Conservation (phyloP, 2,329 filamentous ascomycete species). For the Aspergillus pseudoviridinutans region DNA sequence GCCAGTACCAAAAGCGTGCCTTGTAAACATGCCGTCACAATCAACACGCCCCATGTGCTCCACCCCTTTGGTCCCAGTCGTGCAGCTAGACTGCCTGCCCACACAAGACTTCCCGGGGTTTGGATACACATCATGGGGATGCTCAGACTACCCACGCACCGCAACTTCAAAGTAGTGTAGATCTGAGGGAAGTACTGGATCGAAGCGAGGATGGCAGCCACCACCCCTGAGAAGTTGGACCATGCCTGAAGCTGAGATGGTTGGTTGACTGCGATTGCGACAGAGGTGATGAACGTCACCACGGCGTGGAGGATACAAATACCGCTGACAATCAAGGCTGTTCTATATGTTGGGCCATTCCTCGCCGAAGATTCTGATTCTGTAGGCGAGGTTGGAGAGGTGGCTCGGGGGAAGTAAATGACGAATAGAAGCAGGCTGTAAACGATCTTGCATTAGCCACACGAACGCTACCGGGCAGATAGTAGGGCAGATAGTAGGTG, state of each 20-base stretch:
- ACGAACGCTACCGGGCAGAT: neutral
- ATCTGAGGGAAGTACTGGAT: conserved; percentile 96
- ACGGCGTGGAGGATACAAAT: conserved; percentile 73
- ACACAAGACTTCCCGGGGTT: conserved; percentile 86
- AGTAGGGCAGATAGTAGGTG: neutral
- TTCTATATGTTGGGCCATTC: conserved; percentile 66
- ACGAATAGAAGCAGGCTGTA: conserved; percentile 84
- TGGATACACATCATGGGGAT: conserved; percentile 99
- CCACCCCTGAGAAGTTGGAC: conserved; percentile 81
- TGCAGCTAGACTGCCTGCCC: conserved; percentile 76
- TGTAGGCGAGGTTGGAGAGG: conserved; percentile 46
- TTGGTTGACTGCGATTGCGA: conserved; percentile 61
- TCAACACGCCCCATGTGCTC: conserved; percentile 92
- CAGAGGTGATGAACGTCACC: conserved; percentile 60
- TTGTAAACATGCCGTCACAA: conserved; percentile 82
- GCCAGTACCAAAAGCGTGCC: conserved; percentile 76
- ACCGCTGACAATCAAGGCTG: conserved; percentile 70
- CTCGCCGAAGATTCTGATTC: conserved; percentile 31
- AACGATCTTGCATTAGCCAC: conserved; percentile 1
- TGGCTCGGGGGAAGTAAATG: conserved; percentile 76
- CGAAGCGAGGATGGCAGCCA: conserved; percentile 71
- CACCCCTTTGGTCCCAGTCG: conserved; percentile 78
- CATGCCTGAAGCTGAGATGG: conserved; percentile 66
- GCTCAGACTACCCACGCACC: conserved; percentile 84
- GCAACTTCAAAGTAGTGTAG: conserved; percentile 79